These are phyloP conservation scores for Cucurbita argyrosperma DNA, from an alignment of 306 rosid genomes.

Conservation along the genomic window DNA sequence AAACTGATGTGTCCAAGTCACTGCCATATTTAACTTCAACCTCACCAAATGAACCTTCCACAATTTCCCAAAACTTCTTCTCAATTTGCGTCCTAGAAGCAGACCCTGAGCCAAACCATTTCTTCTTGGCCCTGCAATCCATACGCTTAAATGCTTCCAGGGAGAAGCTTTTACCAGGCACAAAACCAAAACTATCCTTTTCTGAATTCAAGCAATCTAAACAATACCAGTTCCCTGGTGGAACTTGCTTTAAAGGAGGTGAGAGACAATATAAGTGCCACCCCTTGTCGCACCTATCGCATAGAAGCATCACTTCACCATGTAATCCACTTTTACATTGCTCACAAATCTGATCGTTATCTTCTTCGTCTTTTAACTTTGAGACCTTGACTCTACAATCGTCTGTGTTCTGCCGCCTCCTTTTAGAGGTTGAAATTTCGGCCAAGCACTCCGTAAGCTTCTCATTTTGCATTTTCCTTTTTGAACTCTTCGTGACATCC, in stretches of 20 bases:
- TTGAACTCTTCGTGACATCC: constrained; percentile 19
- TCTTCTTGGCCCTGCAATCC: constrained; percentile 68
- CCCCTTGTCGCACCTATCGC: constrained; percentile 92
- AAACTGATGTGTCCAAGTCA: constrained; percentile 78
- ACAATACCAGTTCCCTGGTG: constrained; percentile 89
- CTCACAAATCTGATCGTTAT: constrained; percentile 80
- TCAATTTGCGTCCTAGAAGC: constrained; percentile 76
- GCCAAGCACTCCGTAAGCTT: constrained; percentile 20
- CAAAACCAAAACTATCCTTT: constrained; percentile 82
- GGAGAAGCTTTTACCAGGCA: constrained; percentile 63
- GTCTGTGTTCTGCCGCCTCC: constrained; percentile 27
- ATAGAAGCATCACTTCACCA: constrained; percentile 91
- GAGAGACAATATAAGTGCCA: constrained; percentile 95
- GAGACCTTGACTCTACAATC: constrained; percentile 27
- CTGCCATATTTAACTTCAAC: constrained; percentile 96
- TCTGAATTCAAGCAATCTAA: constrained; percentile 85
- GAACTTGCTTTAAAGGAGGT: constrained; percentile 78
- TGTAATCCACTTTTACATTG: constrained; percentile 94
- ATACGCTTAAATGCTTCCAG: constrained; percentile 72
- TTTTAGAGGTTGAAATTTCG: constrained; percentile 29
- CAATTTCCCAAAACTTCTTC: constrained; percentile 95
- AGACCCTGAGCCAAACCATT: constrained; percentile 86
- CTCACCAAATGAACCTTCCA: constrained; percentile 84
- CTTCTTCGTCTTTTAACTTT: constrained; percentile 29
- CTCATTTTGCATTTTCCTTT: constrained; percentile 38